Percentiles rank a stretch among this genome's conserved stretches.
Conservation (phyloP, 2,329 filamentous ascomycete genomes). For the Bertia moriformis region DNA sequence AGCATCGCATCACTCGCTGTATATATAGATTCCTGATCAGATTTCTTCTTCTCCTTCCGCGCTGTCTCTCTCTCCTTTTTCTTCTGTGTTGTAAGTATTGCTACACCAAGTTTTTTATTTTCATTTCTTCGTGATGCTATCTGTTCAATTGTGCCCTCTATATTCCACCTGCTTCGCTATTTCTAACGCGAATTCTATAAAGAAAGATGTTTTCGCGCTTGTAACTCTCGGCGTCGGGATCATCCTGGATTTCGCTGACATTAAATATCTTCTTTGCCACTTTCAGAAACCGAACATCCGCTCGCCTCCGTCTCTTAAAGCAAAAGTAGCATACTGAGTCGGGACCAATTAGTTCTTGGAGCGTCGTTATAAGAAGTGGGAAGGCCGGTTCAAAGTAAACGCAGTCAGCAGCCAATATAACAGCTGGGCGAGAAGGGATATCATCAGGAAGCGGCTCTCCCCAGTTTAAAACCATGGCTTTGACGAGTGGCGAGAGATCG, state of each 20-base stretch:
- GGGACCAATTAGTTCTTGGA: conserved; percentile 37
- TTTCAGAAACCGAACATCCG: conserved; percentile 28
- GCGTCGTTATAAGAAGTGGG: conserved; percentile 39
- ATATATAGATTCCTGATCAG: no score
- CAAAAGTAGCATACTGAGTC: conserved; percentile 43
- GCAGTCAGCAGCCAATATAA: conserved; percentile 50
- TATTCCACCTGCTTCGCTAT: no score
- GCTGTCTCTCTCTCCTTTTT: no score
- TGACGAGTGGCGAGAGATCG: conserved; percentile 25
- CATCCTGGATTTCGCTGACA: conserved; percentile 21
- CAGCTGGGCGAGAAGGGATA: conserved; percentile 22
- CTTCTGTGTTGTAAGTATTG: no score
- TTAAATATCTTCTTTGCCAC: conserved; percentile 25
- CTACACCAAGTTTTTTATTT: no score
- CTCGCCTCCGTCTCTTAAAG: conserved; percentile 47
- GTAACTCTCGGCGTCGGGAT: conserved; percentile 5
- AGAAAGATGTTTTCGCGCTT: background rate
- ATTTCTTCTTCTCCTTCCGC: no score
- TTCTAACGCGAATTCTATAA: background rate
- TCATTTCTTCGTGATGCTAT: background rate
- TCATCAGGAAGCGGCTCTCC: conserved; percentile 22
- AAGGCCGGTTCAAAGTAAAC: conserved; percentile 57
- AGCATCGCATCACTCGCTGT: background rate
- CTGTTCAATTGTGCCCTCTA: no score
- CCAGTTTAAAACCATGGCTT: conserved; percentile 41